These are phyloP conservation scores for Wallacemonas collosoma DNA, from an alignment of 208 protist species.

Conservation along the genomic window DNA sequence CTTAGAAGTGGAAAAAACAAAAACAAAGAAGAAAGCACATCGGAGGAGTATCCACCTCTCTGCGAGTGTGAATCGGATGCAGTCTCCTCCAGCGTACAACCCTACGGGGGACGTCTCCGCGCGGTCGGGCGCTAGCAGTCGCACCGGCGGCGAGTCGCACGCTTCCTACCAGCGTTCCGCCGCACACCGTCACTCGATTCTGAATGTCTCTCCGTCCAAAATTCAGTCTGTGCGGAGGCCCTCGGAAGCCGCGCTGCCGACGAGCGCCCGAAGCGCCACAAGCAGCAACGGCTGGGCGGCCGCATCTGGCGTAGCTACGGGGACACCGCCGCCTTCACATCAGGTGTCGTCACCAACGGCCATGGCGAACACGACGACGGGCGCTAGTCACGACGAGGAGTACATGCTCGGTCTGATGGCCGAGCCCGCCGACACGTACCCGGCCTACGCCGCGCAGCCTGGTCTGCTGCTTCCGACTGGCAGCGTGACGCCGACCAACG, in stretches of 20 bases:
- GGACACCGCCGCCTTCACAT: too few species aligned
- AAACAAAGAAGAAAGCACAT: too few species aligned
- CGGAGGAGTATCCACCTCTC: too few species aligned
- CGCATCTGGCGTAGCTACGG: too few species aligned
- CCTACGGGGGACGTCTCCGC: conserved; percentile 8
- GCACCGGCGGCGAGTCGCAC: conserved; percentile 11
- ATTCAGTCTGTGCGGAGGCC: conserved; percentile 13
- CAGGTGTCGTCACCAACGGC: too few species aligned
- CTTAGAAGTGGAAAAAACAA: too few species aligned
- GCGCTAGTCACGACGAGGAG: conserved; percentile 12
- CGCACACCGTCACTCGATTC: background rate
- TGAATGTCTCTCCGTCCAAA: conserved; percentile 14
- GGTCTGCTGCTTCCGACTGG: conserved; percentile 24
- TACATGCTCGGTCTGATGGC: conserved; percentile 4
- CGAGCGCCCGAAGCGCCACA: background rate
- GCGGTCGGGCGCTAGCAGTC: conserved; percentile 9
- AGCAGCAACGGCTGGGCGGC: conserved; percentile 7
- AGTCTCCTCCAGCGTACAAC: background rate
- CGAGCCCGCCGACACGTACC: background rate
- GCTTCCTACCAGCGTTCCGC: conserved; percentile 6
- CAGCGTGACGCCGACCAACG: conserved; percentile 8
- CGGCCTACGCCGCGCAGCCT: conserved; percentile 5
- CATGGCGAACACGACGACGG: background rate
- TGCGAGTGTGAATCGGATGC: background rate
- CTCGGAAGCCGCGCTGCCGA: background rate